These are phyloP conservation scores for Candida michaelii DNA, from an alignment of 805 yeast genomes.

Conservation along the genomic window DNA sequence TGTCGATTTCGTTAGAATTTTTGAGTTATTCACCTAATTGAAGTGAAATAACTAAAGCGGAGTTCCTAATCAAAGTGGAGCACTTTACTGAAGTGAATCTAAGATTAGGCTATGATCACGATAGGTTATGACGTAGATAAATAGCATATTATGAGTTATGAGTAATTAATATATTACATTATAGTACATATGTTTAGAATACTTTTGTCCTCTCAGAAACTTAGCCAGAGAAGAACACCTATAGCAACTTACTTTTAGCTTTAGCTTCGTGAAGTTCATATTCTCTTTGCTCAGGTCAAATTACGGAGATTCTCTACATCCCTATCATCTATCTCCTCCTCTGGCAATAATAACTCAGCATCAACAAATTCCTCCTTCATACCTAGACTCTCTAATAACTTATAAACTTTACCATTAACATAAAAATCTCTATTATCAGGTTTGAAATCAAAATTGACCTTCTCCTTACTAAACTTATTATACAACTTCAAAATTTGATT, in stretches of 20 bases:
- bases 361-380: conserved; percentile 13
- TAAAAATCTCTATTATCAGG: conserved; percentile 40
- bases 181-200: conserved; percentile 1
- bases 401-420: conserved; percentile 36
- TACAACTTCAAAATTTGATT: conserved; percentile 27
- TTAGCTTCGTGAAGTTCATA: too few species aligned
- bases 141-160: not conserved
- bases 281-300: not conserved
- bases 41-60: too few species aligned
- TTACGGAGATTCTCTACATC: conserved; percentile 9
- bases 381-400: conserved; percentile 29
- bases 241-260: too few species aligned
- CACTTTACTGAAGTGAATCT: too few species aligned
- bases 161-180: not conserved
- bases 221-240: too few species aligned
- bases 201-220: too few species aligned
- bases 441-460: conserved; percentile 25
- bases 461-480: conserved; percentile 23
- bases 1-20: not conserved
- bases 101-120: too few species aligned
- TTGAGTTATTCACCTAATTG: not conserved
- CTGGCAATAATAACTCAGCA: conserved; percentile 4
- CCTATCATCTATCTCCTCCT: not conserved
- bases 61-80: too few species aligned
- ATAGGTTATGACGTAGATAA: too few species aligned